Conservation (phyloP, 2,329 filamentous ascomycete species). For the Grosmannia serpens region DNA sequence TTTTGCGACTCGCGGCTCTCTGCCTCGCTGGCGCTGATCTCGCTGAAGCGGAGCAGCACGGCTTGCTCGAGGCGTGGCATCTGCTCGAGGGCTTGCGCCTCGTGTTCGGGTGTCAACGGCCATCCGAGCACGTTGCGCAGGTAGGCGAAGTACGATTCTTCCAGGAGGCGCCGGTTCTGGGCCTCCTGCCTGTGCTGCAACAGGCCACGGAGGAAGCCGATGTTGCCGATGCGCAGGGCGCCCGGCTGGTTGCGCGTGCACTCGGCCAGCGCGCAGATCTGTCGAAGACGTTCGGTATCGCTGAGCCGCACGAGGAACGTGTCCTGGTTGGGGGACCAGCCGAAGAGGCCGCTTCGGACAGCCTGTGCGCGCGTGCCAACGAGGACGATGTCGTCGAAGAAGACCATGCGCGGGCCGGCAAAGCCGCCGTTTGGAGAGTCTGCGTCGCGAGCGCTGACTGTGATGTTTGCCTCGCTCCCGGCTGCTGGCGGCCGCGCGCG, state of each 20-base stretch:
- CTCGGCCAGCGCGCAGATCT: not conserved
- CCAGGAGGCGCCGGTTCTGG: slow-evolving; percentile 1
- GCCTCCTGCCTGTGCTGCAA: not conserved
- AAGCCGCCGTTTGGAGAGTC: not conserved
- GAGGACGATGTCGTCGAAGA: slow-evolving; percentile 5
- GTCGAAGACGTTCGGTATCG: slow-evolving; percentile 1
- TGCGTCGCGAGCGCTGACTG: not conserved
- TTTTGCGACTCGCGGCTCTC: not conserved
- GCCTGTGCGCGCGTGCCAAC: slow-evolving; percentile 3
- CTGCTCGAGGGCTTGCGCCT: not conserved
- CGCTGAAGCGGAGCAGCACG: slow-evolving; percentile 5
- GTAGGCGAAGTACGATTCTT: slow-evolving; percentile 1
- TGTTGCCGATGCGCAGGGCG: slow-evolving; percentile 2
- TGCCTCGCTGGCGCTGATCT: not conserved
- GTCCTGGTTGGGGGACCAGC: slow-evolving; percentile 1
- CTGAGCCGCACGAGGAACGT: slow-evolving; percentile 4
- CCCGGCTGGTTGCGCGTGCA: not conserved
- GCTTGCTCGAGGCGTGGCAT: slow-evolving; percentile 7
- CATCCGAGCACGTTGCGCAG: not conserved
- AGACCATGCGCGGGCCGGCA: slow-evolving; percentile 3
- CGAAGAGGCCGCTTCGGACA: slow-evolving; percentile 7
- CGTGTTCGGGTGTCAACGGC: not conserved
- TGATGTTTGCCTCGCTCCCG: not conserved
- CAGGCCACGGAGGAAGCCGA: slow-evolving; percentile 4
- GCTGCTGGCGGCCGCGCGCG: no score